Percentiles rank a stretch among this genome's conserved stretches.
Conservation (phyloP, 1,284 basidiomycete genomes). For the Ganoderma sinense region DNA sequence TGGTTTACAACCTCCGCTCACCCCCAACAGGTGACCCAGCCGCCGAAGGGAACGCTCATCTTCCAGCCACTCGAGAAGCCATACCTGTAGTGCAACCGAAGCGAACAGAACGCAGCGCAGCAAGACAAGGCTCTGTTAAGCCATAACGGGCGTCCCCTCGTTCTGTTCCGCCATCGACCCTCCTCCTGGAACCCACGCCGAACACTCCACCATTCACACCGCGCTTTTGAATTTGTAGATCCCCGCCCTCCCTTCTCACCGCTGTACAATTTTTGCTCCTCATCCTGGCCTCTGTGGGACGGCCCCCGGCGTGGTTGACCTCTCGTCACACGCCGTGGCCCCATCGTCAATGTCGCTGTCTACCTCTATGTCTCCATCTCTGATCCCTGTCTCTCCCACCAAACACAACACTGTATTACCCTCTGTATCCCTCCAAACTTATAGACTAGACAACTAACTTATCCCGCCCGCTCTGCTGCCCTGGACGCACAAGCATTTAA, state of each 20-base stretch:
- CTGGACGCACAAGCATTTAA: not conserved
- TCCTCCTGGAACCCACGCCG: not conserved
- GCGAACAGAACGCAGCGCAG: not conserved
- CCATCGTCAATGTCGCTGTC: not conserved
- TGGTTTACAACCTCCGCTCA: not conserved
- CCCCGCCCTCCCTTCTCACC: too few relatives aligned
- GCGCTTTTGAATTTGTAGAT: not conserved
- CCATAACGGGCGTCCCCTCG: not conserved
- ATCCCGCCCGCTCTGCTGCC: not conserved
- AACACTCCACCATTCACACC: not conserved
- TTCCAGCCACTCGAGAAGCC: conserved; percentile 33
- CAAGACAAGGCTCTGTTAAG: not conserved
- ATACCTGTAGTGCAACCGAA: conserved; percentile 21
- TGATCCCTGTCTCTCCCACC: not conserved
- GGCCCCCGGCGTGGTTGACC: not conserved
- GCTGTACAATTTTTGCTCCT: not conserved
- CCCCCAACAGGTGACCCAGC: conserved; percentile 32
- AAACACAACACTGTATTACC: not conserved
- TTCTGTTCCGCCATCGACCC: not conserved
- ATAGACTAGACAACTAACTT: not conserved
- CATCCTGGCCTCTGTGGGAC: not conserved
- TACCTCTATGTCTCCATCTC: too few relatives aligned
- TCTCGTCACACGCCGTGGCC: not conserved
- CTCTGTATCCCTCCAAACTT: not conserved
- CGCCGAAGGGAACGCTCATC: conserved; percentile 35